Base-by-base conservation (phyloP, 495 filamentous ascomycete species). In the Penicillium atrosanguineum region DNA sequence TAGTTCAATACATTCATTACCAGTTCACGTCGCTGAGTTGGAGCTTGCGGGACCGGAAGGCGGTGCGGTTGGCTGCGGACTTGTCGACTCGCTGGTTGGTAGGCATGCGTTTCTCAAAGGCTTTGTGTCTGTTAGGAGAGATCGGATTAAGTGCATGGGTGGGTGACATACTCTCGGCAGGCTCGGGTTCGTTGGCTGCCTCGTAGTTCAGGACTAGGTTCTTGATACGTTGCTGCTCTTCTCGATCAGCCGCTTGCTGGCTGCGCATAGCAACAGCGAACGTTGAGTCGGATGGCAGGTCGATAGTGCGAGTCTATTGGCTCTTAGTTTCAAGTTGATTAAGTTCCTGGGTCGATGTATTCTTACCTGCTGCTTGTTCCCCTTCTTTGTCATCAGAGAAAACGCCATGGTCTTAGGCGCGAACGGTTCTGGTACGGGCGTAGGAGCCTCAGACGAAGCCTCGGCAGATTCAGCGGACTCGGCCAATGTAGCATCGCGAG, bases 161-260 rank as follows among this genome's bases (percentile, higher is more conserved):
- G 21, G 69, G 15, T n/a, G 46, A 61, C 65, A 69, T 67, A 72
- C 75, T 68, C 84, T 93, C 91, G 64, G 90, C 82, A 49, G 79
- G 71, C 28, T 91, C 87, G 63, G 85, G 81, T 49, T 85, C 90
- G 46, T 88, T 87, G 31, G 87, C 81, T 49, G 94, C 84, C 69
- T 98, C 94, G 65, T 96, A 96, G 70, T 96, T 97, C 65, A 98
- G 79, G 41, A 98, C 95, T 20, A 97, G 77, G 65, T 88, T 94
- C 75, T 98, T 98, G 80, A 98, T 98, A 44, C 95, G 89, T 66
- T 95, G 88, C 66, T 98, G 94, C 65, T 98, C 94, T 63, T 94
- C 94, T 47, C 88, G 87, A 67, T 97, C 93, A 0, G 92, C 94
- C 69, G 93, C 87, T 63, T 96, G 91, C 72, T 96, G 91, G 55